These are phyloP conservation scores for Ceratobasidium sp. DNA, from an alignment of 1,284 basidiomycete genomes.

Conservation along the genomic window DNA sequence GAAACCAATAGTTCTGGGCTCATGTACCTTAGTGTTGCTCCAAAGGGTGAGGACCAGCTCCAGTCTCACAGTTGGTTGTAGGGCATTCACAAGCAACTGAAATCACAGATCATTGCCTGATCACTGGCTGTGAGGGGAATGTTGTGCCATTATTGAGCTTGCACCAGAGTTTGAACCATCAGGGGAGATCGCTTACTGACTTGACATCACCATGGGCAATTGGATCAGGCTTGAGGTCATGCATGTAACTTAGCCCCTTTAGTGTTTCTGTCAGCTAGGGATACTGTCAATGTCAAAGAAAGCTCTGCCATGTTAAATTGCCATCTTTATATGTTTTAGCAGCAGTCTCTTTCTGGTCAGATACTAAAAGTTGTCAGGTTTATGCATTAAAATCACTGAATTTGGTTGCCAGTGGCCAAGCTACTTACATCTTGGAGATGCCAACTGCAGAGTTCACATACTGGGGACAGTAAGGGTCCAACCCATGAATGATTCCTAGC, in stretches of 20 bases:
- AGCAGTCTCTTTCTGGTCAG: conserved; percentile 10
- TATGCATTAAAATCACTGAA: background rate
- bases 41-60: conserved; percentile 23
- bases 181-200: background rate
- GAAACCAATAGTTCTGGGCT: conserved; percentile 25
- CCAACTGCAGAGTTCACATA: conserved; percentile 10
- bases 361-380: conserved; percentile 2
- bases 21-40: conserved; percentile 25
- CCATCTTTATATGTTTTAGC: conserved; percentile 18
- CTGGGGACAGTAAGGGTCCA: conserved; percentile 8
- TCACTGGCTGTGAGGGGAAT: conserved; percentile 23
- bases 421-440: conserved; percentile 14
- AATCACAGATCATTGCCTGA: conserved; percentile 29
- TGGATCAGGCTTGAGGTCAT: background rate
- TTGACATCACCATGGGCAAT: conserved; percentile 25
- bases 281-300: background rate
- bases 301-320: background rate
- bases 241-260: conserved; percentile 8
- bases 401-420: background rate
- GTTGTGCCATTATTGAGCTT: conserved; percentile 4
- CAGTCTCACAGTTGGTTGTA: background rate
- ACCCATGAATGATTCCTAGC: conserved; percentile 15
- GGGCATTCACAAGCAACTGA: conserved; percentile 14
- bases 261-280: conserved; percentile 21
- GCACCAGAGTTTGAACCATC: background rate